phyloP scores from a whole-genome alignment of 352 stramenopile species.

The Phytophthora pini region DNA sequence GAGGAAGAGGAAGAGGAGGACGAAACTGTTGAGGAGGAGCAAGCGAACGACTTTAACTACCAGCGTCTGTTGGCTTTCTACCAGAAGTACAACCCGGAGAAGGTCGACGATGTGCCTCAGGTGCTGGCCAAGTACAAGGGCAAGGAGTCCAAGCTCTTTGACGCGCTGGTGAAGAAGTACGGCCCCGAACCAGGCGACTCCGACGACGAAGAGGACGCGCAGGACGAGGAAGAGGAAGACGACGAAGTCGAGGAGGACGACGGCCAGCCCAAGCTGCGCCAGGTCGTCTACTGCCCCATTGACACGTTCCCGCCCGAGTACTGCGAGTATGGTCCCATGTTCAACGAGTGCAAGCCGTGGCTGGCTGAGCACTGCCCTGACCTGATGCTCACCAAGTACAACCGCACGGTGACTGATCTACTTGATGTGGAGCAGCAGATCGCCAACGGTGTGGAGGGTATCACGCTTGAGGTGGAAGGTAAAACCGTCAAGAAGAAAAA shows the following conservation, averaged over 20 bases:
- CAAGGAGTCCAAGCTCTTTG: constrained; percentile 83
- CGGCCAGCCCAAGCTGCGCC: constrained; percentile 57
- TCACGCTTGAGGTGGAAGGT: constrained; percentile 73
- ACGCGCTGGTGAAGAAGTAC: constrained; percentile 87
- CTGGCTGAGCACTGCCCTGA: constrained; percentile 74
- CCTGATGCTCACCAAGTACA: constrained; percentile 86
- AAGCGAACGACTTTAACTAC: constrained; percentile 58
- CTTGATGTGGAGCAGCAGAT: constrained; percentile 84
- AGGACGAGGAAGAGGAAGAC: constrained; percentile 58
- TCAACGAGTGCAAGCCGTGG: constrained; percentile 88
- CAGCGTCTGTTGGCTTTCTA: constrained; percentile 81
- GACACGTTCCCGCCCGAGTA: constrained; percentile 86
- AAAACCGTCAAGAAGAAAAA: constrained; percentile 87
- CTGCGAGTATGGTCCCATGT: constrained; percentile 87
- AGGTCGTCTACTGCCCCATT: constrained; percentile 84
- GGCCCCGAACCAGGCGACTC: constrained; percentile 80
- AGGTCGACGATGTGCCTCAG: constrained; percentile 64
- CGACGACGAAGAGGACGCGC: constrained; percentile 62
- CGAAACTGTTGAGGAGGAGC: constrained; percentile 19
- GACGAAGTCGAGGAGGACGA: constrained; percentile 50
- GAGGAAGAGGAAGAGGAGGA: constrained; percentile 21
- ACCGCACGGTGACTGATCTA: constrained; percentile 79
- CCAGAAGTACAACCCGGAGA: constrained; percentile 84
- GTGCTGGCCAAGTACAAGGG: constrained; percentile 84
- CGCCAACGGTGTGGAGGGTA: constrained; percentile 75